Percentiles rank a stretch among this genome's conserved stretches.
Conservation (phyloP, 1,284 basidiomycete species). For the Exsudoporus floridanus region DNA sequence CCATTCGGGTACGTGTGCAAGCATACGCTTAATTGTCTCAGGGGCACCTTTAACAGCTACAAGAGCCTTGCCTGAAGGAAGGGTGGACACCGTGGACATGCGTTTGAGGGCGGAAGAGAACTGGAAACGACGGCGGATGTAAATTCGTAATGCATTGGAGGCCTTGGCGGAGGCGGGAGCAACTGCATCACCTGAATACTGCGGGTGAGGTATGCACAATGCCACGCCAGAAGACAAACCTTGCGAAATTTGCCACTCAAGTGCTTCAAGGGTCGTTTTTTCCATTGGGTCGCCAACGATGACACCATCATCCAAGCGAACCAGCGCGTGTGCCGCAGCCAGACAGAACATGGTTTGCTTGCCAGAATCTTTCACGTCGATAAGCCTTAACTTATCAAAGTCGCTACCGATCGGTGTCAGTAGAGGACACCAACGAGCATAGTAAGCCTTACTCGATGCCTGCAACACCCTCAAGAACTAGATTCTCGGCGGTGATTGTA, state of each 20-base stretch:
- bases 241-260: slow-evolving; percentile 86
- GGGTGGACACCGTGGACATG: slow-evolving; percentile 86
- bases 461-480: slow-evolving; percentile 91
- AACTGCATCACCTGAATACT: slow-evolving; percentile 59
- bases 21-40: slow-evolving; percentile 90
- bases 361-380: slow-evolving; percentile 75
- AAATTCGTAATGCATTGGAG: slow-evolving; percentile 57
- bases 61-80: slow-evolving; percentile 60
- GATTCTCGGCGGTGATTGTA: slow-evolving; percentile 91
- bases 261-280: slow-evolving; percentile 90
- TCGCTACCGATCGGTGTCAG: slow-evolving; percentile 41
- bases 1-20: slow-evolving; percentile 64
- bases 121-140: slow-evolving; percentile 88
- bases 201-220: neutral
- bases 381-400: slow-evolving; percentile 62
- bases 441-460: slow-evolving; percentile 71
- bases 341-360: slow-evolving; percentile 85
- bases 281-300: slow-evolving; percentile 99
- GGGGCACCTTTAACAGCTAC: slow-evolving; percentile 91
- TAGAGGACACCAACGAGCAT: neutral
- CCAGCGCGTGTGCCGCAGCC: slow-evolving; percentile 93
- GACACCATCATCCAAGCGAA: slow-evolving; percentile 88
- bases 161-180: slow-evolving; percentile 55
- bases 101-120: slow-evolving; percentile 95
- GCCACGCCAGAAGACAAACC: slow-evolving; percentile 42